These are phyloP conservation scores for Arthrobotrys iridis DNA, from an alignment of 2,329 filamentous ascomycete species.

Conservation along the genomic window DNA sequence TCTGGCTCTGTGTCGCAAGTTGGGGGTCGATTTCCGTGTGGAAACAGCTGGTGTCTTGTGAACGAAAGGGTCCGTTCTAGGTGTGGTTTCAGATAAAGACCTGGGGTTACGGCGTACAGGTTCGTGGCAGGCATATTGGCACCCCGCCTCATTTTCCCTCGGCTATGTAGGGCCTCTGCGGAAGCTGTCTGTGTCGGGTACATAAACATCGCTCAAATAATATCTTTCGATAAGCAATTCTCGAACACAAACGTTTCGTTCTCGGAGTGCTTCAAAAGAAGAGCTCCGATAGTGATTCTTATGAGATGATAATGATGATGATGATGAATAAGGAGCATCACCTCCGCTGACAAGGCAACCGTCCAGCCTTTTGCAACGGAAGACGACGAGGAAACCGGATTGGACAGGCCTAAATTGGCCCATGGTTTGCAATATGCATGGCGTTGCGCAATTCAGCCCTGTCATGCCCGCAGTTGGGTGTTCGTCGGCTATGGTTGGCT, in stretches of 20 bases:
- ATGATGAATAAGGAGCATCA: neutral
- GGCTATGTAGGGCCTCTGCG: slow-evolving; percentile 13
- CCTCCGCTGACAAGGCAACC: neutral
- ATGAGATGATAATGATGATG: too few species aligned
- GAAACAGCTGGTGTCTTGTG: slow-evolving; percentile 54
- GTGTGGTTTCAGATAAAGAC: slow-evolving; percentile 50
- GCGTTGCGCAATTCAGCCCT: slow-evolving; percentile 45
- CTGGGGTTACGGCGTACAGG: slow-evolving; percentile 17
- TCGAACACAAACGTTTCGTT: slow-evolving; percentile 5
- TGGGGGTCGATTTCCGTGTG: slow-evolving; percentile 24
- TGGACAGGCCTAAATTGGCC: slow-evolving; percentile 7
- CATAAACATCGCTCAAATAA: neutral
- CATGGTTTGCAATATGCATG: slow-evolving; percentile 8
- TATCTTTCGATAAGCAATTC: slow-evolving; percentile 7
- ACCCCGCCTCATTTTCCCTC: slow-evolving; percentile 13
- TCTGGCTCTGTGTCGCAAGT: slow-evolving; percentile 20
- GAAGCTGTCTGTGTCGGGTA: neutral
- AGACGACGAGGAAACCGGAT: neutral
- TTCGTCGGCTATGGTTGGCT: slow-evolving; percentile 4
- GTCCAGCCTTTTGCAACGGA: neutral
- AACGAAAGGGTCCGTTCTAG: slow-evolving; percentile 23
- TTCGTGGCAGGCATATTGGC: slow-evolving; percentile 7
- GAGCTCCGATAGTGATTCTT: neutral
- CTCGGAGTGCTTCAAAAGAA: neutral
- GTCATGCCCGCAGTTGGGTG: neutral